Conservation (phyloP, 2,329 filamentous ascomycete genomes). For the Leptoxyphium fumago region DNA sequence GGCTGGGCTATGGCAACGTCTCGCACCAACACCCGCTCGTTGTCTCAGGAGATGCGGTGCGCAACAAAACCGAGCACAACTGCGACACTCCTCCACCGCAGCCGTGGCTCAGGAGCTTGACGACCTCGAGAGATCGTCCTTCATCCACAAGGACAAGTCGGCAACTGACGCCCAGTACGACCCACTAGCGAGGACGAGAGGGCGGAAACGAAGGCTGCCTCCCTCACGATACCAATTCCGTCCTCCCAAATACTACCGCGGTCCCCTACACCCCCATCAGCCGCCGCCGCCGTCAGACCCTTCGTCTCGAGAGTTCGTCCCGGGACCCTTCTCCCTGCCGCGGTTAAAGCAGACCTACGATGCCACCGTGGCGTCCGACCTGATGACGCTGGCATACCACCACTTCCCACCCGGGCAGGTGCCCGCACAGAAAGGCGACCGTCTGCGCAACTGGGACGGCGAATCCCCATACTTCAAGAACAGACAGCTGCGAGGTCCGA, state of each 20-base stretch:
- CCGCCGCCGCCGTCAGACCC: conserved; percentile 77
- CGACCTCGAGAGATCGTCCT: conserved; percentile 35
- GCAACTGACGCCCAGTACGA: conserved; percentile 5
- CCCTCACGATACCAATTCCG: conserved; percentile 74
- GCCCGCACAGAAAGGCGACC: conserved; percentile 41
- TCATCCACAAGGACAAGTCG: conserved; percentile 22
- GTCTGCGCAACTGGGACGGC: conserved; percentile 74
- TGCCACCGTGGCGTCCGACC: conserved; percentile 69
- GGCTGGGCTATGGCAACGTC: conserved; percentile 13
- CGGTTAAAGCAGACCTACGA: conserved; percentile 84
- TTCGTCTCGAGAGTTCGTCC: conserved; percentile 71
- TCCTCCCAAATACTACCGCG: conserved; percentile 86
- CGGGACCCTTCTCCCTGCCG: conserved; percentile 79
- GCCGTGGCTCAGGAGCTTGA: conserved; percentile 15
- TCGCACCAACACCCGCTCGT: conserved; percentile 6
- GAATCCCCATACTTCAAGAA: conserved; percentile 92
- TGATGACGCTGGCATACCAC: conserved; percentile 76
- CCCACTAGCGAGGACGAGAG: conserved; percentile 24
- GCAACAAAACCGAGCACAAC: conserved; percentile 3
- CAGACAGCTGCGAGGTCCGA: conserved; percentile 66
- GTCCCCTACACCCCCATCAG: conserved; percentile 84
- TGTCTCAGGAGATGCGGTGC: neutral
- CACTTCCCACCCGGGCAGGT: conserved; percentile 69
- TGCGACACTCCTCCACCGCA: conserved; percentile 14
- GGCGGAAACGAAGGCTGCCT: conserved; percentile 30